Base-by-base conservation (phyloP, 306 rosid genomes). In the Acmispon strigosus region DNA sequence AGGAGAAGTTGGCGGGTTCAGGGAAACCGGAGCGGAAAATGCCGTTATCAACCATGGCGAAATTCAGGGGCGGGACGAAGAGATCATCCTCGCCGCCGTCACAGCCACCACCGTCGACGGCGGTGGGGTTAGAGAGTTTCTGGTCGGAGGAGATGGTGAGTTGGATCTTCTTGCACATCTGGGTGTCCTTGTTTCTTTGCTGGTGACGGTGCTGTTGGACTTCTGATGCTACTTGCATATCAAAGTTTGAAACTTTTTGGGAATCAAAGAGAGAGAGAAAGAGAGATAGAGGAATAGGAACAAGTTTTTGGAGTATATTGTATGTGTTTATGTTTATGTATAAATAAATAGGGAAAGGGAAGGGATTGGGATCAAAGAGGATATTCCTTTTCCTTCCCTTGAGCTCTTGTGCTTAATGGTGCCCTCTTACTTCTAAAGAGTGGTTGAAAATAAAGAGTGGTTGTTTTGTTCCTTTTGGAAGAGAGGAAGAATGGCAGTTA, bases 11-110 rank as follows among this genome's bases (percentile, higher is more conserved):
- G 68, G 86, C 80, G 8, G 91, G 85, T 45, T 86, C 86, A 13
- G 99, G 99, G 78, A 95, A 95, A 29, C 99, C 99, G 24, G 97
- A 95, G 65, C 99, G 82, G 83, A 91, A 95, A 86, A 95, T 84
- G 96, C 97, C 97, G 18, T 84, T 84, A 69, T 95, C 99, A 41
- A 95, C 99, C 84, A 88, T 76, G 22, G 99, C 66, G 73, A 95
- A 95, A 94, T 95, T 95, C 77, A 91, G 84, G 14, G 99, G 97
- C n/a, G 96, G 99, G 8, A 81, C 44, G 74, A 83, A 88, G 62
- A 77, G 81, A 73, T 81, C 89, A 73, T 81, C 89, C 36, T 95
- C 96, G 4, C 79, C 90, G n/a, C 81, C 44, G n/a, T 43, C 62
- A 19, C 48, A 68, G 57, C 0, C 63, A 15, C 9, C 69, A 16